A percentile compares a stretch with the other conserved stretches of the same genome.
Conservation (phyloP, 2,329 filamentous ascomycete species). For the Aurifilum marmelostoma region DNA sequence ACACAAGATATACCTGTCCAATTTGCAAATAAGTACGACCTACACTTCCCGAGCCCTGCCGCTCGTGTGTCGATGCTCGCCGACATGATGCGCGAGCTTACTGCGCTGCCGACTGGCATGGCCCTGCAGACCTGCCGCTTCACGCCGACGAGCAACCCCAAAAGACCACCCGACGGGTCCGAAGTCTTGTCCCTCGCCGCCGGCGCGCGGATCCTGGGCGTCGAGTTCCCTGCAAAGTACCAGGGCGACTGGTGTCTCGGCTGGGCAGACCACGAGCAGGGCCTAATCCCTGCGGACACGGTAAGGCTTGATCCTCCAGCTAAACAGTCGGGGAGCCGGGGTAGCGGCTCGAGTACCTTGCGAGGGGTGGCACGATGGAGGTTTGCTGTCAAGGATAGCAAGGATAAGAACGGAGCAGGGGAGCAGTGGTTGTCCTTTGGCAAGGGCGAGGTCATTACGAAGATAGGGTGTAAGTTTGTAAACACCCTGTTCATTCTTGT, state of each 20-base stretch:
- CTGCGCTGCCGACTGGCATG: constrained; percentile 47
- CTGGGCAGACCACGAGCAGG: constrained; percentile 57
- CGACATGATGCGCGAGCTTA: constrained; percentile 46
- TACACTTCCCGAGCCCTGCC: constrained; percentile 50
- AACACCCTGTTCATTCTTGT: neutral
- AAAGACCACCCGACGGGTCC: constrained; percentile 12
- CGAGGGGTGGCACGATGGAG: constrained; percentile 56
- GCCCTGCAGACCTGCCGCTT: constrained; percentile 45
- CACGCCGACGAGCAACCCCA: constrained; percentile 12
- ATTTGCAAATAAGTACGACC: constrained; percentile 55
- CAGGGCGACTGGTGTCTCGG: constrained; percentile 59
- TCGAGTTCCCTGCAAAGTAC: constrained; percentile 56
- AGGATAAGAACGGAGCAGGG: constrained; percentile 31
- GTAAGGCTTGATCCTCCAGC: constrained; percentile 51
- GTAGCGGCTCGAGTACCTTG: constrained; percentile 48
- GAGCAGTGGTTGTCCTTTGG: constrained; percentile 60
- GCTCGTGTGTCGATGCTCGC: constrained; percentile 46
- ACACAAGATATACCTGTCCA: constrained; percentile 44
- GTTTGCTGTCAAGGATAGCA: constrained; percentile 48
- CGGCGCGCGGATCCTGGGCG: constrained; percentile 53
- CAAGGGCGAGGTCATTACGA: constrained; percentile 67
- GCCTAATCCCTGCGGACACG: constrained; percentile 52
- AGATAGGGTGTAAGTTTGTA: constrained; percentile 58
- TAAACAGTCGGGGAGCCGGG: constrained; percentile 43
- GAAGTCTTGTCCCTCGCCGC: constrained; percentile 37